Percentiles rank a stretch among this genome's conserved stretches.
These are phyloP conservation scores for Solanum hybrid DNA, from an alignment of 305 asterid genomes.

Conservation along the genomic window DNA sequence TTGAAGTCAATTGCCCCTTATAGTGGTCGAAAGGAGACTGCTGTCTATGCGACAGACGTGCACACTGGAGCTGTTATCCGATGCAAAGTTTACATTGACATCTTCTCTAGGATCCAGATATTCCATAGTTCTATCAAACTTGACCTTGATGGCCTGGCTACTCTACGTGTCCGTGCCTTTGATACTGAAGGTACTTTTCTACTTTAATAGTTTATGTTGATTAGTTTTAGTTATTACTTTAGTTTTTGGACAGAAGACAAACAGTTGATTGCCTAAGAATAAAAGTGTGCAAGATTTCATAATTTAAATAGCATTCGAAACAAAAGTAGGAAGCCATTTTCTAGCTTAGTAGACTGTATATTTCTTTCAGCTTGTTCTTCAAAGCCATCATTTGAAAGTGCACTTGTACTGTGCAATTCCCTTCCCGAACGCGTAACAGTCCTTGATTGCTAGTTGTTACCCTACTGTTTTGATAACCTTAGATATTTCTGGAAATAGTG, in stretches of 20 bases:
- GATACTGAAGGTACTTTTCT: slow-evolving; percentile 56
- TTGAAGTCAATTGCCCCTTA: slow-evolving; percentile 79
- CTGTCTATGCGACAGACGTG: slow-evolving; percentile 80
- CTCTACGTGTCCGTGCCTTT: slow-evolving; percentile 78
- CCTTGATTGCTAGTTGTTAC: neutral
- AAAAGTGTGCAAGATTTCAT: neutral
- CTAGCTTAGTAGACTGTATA: neutral
- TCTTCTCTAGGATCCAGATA: slow-evolving; percentile 67
- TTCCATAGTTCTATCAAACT: slow-evolving; percentile 80
- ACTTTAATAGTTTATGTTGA: neutral
- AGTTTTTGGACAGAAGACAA: neutral
- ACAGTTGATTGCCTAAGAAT: neutral
- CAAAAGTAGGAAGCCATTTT: neutral
- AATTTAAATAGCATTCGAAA: neutral
- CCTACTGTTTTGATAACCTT: neutral
- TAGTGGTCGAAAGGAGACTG: slow-evolving; percentile 82
- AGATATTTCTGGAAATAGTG: neutral
- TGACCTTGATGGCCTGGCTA: slow-evolving; percentile 89
- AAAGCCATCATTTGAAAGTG: neutral
- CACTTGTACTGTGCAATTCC: neutral
- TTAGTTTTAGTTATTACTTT: neutral
- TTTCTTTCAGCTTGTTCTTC: neutral
- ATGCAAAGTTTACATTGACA: slow-evolving; percentile 81
- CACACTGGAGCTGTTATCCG: slow-evolving; percentile 74
- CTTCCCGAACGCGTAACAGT: neutral